Evolutionary conservation across 2,329 filamentous ascomycete species (phyloP).

Genomic region (Mycosphaerella sp.): DNA sequence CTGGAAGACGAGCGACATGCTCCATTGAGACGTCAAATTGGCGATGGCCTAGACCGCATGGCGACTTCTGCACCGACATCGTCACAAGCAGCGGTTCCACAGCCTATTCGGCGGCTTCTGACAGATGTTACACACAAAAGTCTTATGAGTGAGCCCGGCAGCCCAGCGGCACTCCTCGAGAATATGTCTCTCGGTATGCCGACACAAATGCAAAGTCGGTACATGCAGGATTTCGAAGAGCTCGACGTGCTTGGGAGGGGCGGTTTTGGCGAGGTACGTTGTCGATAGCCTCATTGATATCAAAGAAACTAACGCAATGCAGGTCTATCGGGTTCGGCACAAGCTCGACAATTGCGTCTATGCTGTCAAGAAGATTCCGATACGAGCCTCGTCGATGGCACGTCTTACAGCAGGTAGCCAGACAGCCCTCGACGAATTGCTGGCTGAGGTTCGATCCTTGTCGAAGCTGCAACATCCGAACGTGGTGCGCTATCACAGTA

Average conservation of each 20-base stretch:
- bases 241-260: conserved; percentile 56
- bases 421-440: conserved; percentile 50
- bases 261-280: conserved; percentile 55
- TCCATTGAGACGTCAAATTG: conserved; percentile 33
- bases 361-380: conserved; percentile 59
- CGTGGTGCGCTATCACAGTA: conserved; percentile 60
- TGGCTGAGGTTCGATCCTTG: conserved; percentile 57
- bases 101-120: conserved; percentile 19
- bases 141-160: conserved; percentile 4
- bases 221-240: conserved; percentile 48
- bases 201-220: conserved; percentile 38
- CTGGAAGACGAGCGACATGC: conserved; percentile 35
- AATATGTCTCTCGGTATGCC: conserved; percentile 16
- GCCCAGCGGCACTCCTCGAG: conserved; percentile 15
- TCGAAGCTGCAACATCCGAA: conserved; percentile 59
- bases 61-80: conserved; percentile 6
- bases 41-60: conserved; percentile 35
- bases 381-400: conserved; percentile 42
- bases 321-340: conserved; percentile 56
- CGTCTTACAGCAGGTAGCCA: conserved; percentile 49
- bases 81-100: conserved; percentile 8
- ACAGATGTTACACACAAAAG: conserved; percentile 12
- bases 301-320: conserved; percentile 50
- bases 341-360: conserved; percentile 57
- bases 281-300: conserved; percentile 54